Conservation (phyloP, 805 yeast genomes). For the Ogataea philodendri region DNA sequence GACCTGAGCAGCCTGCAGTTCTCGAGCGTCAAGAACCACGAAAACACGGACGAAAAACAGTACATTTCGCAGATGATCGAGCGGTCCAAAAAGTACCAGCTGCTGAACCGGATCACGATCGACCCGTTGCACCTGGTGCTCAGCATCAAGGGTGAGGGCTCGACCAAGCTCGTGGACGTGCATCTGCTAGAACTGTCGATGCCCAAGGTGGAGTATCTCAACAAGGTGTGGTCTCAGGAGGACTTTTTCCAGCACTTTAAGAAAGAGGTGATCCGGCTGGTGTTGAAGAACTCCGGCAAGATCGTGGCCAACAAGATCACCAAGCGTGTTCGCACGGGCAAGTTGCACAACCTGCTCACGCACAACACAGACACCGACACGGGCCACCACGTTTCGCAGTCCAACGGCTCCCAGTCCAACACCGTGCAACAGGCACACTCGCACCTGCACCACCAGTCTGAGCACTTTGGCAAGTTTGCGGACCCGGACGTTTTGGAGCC, state of each 20-base stretch:
- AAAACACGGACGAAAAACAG: slow-evolving; percentile 26
- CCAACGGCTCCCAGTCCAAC: background rate
- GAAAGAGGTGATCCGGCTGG: slow-evolving; percentile 54
- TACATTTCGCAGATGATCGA: slow-evolving; percentile 41
- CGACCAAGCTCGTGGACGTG: slow-evolving; percentile 68
- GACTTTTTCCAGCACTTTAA: slow-evolving; percentile 65
- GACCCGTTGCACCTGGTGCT: slow-evolving; percentile 44
- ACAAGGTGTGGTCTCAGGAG: slow-evolving; percentile 68
- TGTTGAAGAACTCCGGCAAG: slow-evolving; percentile 69
- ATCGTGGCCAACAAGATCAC: slow-evolving; percentile 72
- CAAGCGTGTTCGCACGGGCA: slow-evolving; percentile 5
- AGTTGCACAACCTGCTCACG: slow-evolving; percentile 9
- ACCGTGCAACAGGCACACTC: slow-evolving; percentile 4
- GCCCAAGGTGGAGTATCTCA: slow-evolving; percentile 58
- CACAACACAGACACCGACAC: slow-evolving; percentile 7
- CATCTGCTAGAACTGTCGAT: slow-evolving; percentile 64
- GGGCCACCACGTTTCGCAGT: background rate
- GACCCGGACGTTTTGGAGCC: slow-evolving; percentile 29
- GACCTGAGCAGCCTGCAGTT: slow-evolving; percentile 12
- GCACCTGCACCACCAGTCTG: slow-evolving; percentile 16
- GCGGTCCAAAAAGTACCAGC: slow-evolving; percentile 42
- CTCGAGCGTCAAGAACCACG: slow-evolving; percentile 2
- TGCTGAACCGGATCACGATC: slow-evolving; percentile 36
- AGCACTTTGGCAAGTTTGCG: slow-evolving; percentile 15
- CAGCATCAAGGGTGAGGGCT: slow-evolving; percentile 78